Evolutionary conservation across 73 alveolate species (phyloP).

Genomic region (Paramecium pentaurelia): DNA sequence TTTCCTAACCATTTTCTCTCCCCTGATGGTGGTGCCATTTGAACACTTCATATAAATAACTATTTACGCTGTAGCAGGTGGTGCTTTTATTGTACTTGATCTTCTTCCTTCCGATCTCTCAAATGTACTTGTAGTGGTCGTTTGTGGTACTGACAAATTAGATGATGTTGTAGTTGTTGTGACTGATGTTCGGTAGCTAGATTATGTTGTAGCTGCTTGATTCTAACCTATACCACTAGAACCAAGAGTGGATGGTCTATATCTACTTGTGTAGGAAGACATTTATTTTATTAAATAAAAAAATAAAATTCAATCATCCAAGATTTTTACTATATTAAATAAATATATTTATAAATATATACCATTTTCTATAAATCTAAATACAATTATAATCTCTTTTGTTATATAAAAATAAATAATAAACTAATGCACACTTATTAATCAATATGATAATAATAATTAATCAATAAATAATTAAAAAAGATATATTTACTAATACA

Average conservation of each 20-base stretch:
- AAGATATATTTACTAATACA: no score
- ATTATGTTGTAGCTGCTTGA: background rate
- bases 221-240: background rate
- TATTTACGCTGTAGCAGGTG: background rate
- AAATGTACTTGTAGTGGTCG: conserved; percentile 5
- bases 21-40: conserved; percentile 13
- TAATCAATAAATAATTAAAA: background rate
- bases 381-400: background rate
- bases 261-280: background rate
- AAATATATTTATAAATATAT: background rate
- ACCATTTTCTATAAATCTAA: background rate
- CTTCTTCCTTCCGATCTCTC: conserved; percentile 35
- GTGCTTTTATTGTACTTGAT: background rate
- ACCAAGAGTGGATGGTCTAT: conserved; percentile 10
- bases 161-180: background rate
- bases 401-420: no score
- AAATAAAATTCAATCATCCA: background rate
- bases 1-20: conserved; percentile 50
- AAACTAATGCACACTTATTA: no score
- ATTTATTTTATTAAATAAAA: background rate
- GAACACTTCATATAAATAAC: background rate
- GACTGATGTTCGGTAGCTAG: background rate
- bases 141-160: background rate
- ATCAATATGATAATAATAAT: no score
- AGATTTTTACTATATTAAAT: background rate